phyloP scores from a whole-genome alignment of 148 eudicot genomes.

The Cornus controversa region DNA sequence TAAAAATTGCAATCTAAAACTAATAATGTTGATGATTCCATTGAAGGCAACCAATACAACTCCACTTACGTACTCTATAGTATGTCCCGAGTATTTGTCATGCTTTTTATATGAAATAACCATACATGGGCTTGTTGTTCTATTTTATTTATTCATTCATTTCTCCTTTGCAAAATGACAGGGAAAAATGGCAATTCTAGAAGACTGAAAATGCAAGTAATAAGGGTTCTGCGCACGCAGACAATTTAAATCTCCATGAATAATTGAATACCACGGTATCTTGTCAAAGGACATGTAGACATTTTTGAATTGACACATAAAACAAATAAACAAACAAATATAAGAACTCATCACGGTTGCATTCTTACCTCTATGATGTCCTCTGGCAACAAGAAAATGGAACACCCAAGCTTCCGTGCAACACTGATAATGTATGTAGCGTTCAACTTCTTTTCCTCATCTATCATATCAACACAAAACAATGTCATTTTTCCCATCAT shows the following conservation, averaged over 20 bases:
- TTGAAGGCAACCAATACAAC: background rate
- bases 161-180: background rate
- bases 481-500: background rate
- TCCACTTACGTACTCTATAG: background rate
- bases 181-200: background rate
- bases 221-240: too few species aligned
- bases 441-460: conserved; percentile 92
- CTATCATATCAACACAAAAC: conserved; percentile 28
- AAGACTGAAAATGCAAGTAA: background rate
- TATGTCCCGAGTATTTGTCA: background rate
- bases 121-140: background rate
- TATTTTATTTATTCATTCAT: background rate
- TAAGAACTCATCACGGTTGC: background rate
- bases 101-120: background rate
- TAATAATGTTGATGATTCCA: too few species aligned
- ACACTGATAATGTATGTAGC: conserved; percentile 97
- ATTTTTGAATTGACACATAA: background rate
- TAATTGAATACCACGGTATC: background rate
- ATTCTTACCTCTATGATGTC: conserved; percentile 87
- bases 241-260: background rate
- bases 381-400: conserved; percentile 90
- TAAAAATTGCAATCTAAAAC: background rate
- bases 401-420: conserved; percentile 95
- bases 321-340: background rate
- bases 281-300: background rate